A percentile compares a stretch with the other conserved stretches of the same genome.
Conservation (phyloP, 1,284 basidiomycete species). For the Ustilago tritici region DNA sequence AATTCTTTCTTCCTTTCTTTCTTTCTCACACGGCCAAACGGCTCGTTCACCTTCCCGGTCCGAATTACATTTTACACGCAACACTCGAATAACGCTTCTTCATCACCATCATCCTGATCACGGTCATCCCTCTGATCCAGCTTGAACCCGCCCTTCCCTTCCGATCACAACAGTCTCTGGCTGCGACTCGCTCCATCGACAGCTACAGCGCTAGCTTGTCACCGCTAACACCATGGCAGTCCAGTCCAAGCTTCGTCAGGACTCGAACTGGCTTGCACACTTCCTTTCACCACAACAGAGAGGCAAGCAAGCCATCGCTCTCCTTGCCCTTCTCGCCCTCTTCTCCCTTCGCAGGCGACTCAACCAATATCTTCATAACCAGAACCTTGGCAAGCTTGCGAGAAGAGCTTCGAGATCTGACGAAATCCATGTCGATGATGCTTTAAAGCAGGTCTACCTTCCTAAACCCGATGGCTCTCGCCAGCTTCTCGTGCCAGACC, state of each 20-base stretch:
- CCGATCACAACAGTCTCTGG: not conserved
- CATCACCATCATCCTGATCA: not conserved
- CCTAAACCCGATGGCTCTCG: constrained; percentile 57
- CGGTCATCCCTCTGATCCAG: not conserved
- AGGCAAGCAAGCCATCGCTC: constrained; percentile 29
- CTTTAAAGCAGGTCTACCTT: constrained; percentile 64
- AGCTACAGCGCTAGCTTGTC: too few relatives aligned
- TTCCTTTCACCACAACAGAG: constrained; percentile 28
- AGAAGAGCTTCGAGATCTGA: constrained; percentile 19
- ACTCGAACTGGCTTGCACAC: constrained; percentile 32
- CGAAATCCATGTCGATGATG: constrained; percentile 43
- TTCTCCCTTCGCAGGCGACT: constrained; percentile 43
- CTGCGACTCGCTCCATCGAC: not conserved
- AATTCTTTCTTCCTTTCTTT: not conserved
- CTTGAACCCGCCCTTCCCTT: not conserved
- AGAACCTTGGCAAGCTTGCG: constrained; percentile 16
- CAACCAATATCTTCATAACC: constrained; percentile 20
- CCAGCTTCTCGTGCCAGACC: constrained; percentile 63
- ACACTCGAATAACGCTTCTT: not conserved
- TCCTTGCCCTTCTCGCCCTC: constrained; percentile 40
- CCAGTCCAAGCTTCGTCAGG: constrained; percentile 48
- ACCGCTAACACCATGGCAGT: constrained; percentile 28
- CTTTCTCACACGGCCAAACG: not conserved
- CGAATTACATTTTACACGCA: constrained; percentile 1
- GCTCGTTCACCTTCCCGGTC: constrained; percentile 8